Percentiles rank a stretch among this genome's conserved stretches.
Conservation (phyloP, 495 filamentous ascomycete genomes). For the Penicillium argentinense region DNA sequence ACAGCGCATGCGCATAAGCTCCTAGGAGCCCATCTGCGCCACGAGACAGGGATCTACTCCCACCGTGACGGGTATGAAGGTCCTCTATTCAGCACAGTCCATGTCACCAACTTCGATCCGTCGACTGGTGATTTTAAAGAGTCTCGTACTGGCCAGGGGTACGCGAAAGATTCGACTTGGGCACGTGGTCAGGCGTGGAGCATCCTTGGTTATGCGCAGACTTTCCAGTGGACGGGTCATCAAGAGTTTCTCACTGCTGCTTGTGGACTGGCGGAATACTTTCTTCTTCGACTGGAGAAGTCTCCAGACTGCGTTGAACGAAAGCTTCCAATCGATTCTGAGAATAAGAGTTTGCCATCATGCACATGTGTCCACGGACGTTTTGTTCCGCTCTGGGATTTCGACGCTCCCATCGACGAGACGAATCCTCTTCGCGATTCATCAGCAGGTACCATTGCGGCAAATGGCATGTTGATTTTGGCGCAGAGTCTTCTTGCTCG, state of each 20-base stretch:
- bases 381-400: conserved; percentile 40
- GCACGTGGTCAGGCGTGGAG: conserved; percentile 46
- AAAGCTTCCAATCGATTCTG: neutral
- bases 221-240: conserved; percentile 42
- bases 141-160: conserved; percentile 40
- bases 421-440: conserved; percentile 32
- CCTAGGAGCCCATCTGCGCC: conserved; percentile 28
- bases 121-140: conserved; percentile 32
- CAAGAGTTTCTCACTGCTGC: conserved; percentile 36
- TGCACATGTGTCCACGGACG: conserved; percentile 14
- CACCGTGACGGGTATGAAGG: conserved; percentile 7
- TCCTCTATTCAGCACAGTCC: conserved; percentile 28
- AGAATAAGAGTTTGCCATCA: neutral
- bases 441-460: conserved; percentile 38
- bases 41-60: conserved; percentile 19
- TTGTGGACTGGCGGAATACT: conserved; percentile 36
- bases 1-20: conserved; percentile 34
- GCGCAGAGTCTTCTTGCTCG: conserved; percentile 14
- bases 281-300: conserved; percentile 26
- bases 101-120: conserved; percentile 44
- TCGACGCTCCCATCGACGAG: conserved; percentile 34
- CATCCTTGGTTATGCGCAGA: conserved; percentile 43
- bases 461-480: conserved; percentile 39
- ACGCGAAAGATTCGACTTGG: conserved; percentile 38
- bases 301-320: conserved; percentile 18